Base-by-base conservation (phyloP, 176 grass and related monocot genomes). In the Thinopyrum elongatum region DNA sequence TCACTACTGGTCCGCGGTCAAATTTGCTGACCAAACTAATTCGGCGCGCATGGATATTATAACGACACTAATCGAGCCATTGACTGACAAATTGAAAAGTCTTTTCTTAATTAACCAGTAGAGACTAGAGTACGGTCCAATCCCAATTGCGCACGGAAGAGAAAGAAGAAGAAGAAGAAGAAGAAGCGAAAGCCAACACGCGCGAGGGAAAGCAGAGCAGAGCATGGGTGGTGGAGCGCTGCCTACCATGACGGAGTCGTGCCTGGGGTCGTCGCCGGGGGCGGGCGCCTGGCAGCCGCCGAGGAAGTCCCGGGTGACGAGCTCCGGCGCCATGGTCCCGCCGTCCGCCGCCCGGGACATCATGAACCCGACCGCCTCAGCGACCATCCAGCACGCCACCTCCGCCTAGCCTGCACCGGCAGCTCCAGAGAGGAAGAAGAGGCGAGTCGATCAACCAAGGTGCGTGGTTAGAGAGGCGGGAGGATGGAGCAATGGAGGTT, bases 291-390 rank as follows among this genome's bases (percentile, higher is more conserved):
- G 49, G 49, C 85, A 95, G 13, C 94, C 90, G 61, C 97, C 97
- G 64, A 99, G 97, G 60, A 99, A 91, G 82, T 99, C 94, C 63
- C 92, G 76, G n/a, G 97, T 99, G 26, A 99, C 91, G 66, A 95
- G 90, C 78, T 99, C 92, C 76, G 80, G 55, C 78, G 83, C 74
- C 66, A 44, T 78, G 5, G 49, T 0, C 26, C 84, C 69, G 82
- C 82, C 87, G 90, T 78, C 67, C 46, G 55, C 83, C 75, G 87
- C 38, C 4, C 86, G 44, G 14, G 94, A 89, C 92, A 97, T 88
- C 87, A 97, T 88, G 41, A 87, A 88, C 22, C 92, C 86, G 22
- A 95, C 88, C n/a, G 92, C 88, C 35, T 91, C 92, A 0, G 94
- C 84, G 14, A 89, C 90, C 94, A 97, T 99, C 55, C 30, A 41